Conservation (phyloP, 2,329 filamentous ascomycete genomes). For the Periconia sp. region DNA sequence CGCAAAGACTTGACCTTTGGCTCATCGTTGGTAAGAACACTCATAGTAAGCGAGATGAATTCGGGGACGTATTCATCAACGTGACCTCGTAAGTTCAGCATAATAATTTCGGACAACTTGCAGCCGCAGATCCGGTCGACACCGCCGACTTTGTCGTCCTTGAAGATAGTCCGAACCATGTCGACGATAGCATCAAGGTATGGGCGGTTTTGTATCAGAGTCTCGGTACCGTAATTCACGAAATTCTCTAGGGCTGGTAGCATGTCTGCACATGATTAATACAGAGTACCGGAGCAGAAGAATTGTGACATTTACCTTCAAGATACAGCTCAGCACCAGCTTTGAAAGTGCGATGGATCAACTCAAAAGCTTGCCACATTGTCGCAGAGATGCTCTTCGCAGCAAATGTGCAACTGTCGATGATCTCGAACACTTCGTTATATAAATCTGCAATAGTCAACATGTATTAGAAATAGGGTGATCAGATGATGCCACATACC, state of each 20-base stretch:
- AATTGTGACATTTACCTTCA: slow-evolving; percentile 60
- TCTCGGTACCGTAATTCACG: slow-evolving; percentile 85
- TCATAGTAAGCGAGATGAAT: slow-evolving; percentile 91
- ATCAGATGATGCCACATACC: slow-evolving; percentile 55
- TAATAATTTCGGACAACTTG: slow-evolving; percentile 95
- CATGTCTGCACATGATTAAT: slow-evolving; percentile 69
- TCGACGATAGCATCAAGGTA: slow-evolving; percentile 89
- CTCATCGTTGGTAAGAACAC: slow-evolving; percentile 74
- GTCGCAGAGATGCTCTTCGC: slow-evolving; percentile 93
- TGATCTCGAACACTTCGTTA: slow-evolving; percentile 98
- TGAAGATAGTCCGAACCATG: slow-evolving; percentile 96
- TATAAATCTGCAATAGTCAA: slow-evolving; percentile 72
- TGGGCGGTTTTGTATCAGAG: slow-evolving; percentile 79
- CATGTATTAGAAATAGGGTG: slow-evolving; percentile 2
- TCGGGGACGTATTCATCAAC: slow-evolving; percentile 88
- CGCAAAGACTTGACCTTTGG: slow-evolving; percentile 91
- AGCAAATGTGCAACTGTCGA: slow-evolving; percentile 98
- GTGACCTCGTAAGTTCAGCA: slow-evolving; percentile 89
- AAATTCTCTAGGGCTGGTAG: slow-evolving; percentile 97
- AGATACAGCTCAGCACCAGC: slow-evolving; percentile 95
- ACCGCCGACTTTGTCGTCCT: slow-evolving; percentile 87
- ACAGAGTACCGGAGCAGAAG: not conserved
- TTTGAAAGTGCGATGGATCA: slow-evolving; percentile 97
- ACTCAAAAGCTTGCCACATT: slow-evolving; percentile 98
- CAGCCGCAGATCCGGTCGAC: slow-evolving; percentile 96